A percentile compares a stretch with the other conserved stretches of the same genome.
These are phyloP conservation scores for Cyclostephanos tholiformis DNA, from an alignment of 108 stramenopile species.

Conservation along the genomic window DNA sequence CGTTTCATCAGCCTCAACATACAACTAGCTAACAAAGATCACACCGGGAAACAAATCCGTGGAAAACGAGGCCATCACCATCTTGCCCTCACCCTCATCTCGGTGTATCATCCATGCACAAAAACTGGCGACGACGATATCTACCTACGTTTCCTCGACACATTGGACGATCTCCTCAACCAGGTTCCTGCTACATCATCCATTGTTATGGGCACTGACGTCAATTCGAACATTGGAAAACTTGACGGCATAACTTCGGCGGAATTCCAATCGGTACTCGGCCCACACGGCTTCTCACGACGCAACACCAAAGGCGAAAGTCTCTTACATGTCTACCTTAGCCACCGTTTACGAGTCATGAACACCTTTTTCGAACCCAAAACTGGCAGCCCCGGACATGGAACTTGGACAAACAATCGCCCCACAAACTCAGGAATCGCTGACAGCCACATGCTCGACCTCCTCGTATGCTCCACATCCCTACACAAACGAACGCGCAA, in stretches of 20 bases:
- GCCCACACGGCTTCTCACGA: not conserved
- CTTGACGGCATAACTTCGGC: not conserved
- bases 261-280: not conserved
- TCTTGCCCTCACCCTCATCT: not conserved
- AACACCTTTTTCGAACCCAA: constrained; percentile 2
- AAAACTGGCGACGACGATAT: not conserved
- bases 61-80: not conserved
- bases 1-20: not conserved
- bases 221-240: constrained; percentile 5
- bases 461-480: not conserved
- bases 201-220: constrained; percentile 1
- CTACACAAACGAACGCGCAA: not conserved
- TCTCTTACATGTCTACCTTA: not conserved
- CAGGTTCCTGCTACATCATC: not conserved
- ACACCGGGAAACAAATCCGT: not conserved
- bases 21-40: not conserved
- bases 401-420: not conserved
- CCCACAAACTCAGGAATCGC: not conserved
- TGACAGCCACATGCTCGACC: not conserved
- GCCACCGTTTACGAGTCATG: not conserved
- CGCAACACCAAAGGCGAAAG: constrained; percentile 3
- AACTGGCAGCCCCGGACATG: not conserved
- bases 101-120: constrained; percentile 2
- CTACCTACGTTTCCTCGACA: not conserved
- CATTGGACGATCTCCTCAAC: not conserved